Conservation (phyloP, 441 rosid genomes). For the Breynia disticha region DNA sequence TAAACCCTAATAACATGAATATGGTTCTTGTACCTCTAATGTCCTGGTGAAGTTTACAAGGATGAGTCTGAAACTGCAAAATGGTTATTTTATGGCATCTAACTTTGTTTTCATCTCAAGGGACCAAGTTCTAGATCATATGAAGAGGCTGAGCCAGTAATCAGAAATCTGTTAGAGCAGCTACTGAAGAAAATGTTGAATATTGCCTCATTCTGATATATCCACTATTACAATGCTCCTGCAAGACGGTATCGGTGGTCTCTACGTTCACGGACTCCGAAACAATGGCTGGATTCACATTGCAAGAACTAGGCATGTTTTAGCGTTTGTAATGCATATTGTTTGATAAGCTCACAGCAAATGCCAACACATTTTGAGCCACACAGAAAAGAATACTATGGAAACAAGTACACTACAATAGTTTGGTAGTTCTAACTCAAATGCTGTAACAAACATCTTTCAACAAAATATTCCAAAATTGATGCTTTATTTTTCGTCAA, state of each 20-base stretch:
- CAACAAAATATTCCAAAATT: background rate
- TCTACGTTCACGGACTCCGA: constrained; percentile 24
- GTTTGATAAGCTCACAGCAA: too few species aligned
- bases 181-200: constrained; percentile 28
- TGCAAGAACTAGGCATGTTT: too few species aligned
- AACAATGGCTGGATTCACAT: constrained; percentile 27
- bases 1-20: too few species aligned
- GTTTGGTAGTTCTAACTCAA: too few species aligned
- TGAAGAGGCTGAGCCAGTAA: constrained; percentile 28
- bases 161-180: constrained; percentile 22
- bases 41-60: background rate
- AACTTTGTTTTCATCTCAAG: constrained; percentile 11
- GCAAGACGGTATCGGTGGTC: constrained; percentile 19
- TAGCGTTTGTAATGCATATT: too few species aligned
- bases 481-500: background rate
- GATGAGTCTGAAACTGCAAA: background rate
- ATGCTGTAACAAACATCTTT: background rate
- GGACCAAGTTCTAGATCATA: constrained; percentile 33
- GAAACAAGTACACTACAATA: too few species aligned
- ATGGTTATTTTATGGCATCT: background rate
- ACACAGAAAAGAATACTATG: too few species aligned
- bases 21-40: too few species aligned
- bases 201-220: constrained; percentile 17
- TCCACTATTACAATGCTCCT: constrained; percentile 18
- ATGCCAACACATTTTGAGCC: too few species aligned